Conservation (phyloP, 257 asterid genomes). For the Linderniella brevidens region DNA sequence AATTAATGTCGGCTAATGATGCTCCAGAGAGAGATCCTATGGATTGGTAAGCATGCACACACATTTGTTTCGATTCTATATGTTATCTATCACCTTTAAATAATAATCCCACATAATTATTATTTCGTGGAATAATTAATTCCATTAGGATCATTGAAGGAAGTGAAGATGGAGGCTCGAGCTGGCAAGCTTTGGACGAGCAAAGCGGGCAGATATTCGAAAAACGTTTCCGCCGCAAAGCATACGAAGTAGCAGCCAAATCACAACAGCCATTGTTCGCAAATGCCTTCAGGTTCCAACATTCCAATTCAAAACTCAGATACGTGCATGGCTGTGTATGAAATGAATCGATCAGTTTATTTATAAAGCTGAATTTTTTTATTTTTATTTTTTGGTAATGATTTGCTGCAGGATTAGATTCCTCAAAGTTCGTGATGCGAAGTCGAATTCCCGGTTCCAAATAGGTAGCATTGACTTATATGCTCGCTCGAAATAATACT, state of each 20-base stretch:
- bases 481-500: conserved; percentile 11
- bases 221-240: conserved; percentile 57
- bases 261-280: conserved; percentile 30
- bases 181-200: conserved; percentile 58
- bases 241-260: conserved; percentile 21
- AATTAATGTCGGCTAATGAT: conserved; percentile 90
- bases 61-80: not conserved
- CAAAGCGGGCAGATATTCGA: conserved; percentile 51
- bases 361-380: not conserved
- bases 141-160: conserved; percentile 68
- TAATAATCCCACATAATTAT: not conserved
- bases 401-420: conserved; percentile 59
- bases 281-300: conserved; percentile 61
- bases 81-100: not conserved
- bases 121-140: not conserved
- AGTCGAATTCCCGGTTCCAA: conserved; percentile 65
- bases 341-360: too few relatives aligned
- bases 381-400: not conserved
- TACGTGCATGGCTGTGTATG: too few relatives aligned
- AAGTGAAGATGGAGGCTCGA: conserved; percentile 67
- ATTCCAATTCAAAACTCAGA: not conserved
- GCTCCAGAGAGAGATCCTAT: conserved; percentile 93
- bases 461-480: conserved; percentile 83
- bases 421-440: conserved; percentile 43
- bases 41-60: conserved; percentile 46